Conservation (phyloP, 2,329 filamentous ascomycete genomes). For the Colletotrichum endophyticum region DNA sequence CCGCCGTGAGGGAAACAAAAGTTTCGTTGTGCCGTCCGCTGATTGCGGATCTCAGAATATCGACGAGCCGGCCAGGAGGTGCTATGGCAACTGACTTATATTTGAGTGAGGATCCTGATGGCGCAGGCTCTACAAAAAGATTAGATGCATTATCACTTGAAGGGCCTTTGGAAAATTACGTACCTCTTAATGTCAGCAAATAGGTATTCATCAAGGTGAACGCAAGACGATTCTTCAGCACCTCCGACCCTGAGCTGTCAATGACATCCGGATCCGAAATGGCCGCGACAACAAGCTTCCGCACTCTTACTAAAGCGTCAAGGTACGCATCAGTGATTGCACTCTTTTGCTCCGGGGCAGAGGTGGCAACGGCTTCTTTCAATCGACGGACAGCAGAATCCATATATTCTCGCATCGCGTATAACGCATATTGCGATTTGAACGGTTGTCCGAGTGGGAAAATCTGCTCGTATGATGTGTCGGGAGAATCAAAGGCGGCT, state of each 20-base stretch:
- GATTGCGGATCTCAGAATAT: slow-evolving; percentile 28
- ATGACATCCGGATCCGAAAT: slow-evolving; percentile 16
- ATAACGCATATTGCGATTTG: slow-evolving; percentile 75
- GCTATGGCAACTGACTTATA: slow-evolving; percentile 26
- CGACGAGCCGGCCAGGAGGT: slow-evolving; percentile 29
- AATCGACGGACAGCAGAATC: slow-evolving; percentile 40
- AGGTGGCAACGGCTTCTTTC: not conserved
- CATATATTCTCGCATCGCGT: slow-evolving; percentile 69
- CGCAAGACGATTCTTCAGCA: slow-evolving; percentile 54
- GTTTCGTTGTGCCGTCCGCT: slow-evolving; percentile 1
- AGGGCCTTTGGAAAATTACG: slow-evolving; percentile 1
- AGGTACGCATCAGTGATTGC: slow-evolving; percentile 29
- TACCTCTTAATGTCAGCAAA: slow-evolving; percentile 59
- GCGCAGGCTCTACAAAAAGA: slow-evolving; percentile 24
- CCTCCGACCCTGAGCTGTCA: slow-evolving; percentile 32
- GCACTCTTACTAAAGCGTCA: slow-evolving; percentile 45
- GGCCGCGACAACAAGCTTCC: slow-evolving; percentile 62
- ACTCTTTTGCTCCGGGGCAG: slow-evolving; percentile 6
- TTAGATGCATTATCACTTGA: slow-evolving; percentile 20
- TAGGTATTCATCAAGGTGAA: slow-evolving; percentile 63
- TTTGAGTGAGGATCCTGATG: not conserved
- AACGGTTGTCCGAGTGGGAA: slow-evolving; percentile 75
- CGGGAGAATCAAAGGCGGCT: slow-evolving; percentile 59
- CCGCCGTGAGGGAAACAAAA: slow-evolving; percentile 25
- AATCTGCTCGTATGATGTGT: slow-evolving; percentile 61